Evolutionary conservation across 768 basidiomycete genomes (phyloP), one percentile per base, ranked within the genome.

Genomic region (Artomyces pyxidatus): DNA sequence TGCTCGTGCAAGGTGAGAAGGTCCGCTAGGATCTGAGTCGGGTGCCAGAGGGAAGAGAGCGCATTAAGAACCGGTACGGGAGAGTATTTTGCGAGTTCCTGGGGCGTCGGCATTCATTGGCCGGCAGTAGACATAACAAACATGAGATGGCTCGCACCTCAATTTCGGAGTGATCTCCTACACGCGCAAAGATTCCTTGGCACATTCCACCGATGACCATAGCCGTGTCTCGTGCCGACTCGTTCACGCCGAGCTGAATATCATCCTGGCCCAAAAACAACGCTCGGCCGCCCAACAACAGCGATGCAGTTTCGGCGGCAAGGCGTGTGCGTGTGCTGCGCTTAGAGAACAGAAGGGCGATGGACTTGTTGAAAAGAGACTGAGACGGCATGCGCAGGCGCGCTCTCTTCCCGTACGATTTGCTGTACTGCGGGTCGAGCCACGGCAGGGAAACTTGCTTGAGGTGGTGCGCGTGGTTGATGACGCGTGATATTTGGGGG

Each of bases 191-290:
- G 48, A 98, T 89, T 12, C 94, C 96, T 65, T 97, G 84, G 49
- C 85, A 88, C 94, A 98, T 96, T 4, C 89, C 88, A 3, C 89
- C 86, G 52, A 98, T 80, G 9, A 99, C 90, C 22, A 83, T 76
- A 11, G 90, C 85, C 0, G 88, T 81, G 68, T 99, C 96, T 35
- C 87, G 71, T 3, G 80, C 63, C 25, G 73, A 79, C 75, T 99
- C 96, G 65, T 96, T 99, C 37, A 97, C 93, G 41, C 95, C 95
- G 19, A 99, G 73, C 58, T 99, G 96, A 47, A 97, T 94, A 62
- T 98, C 96, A 2, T 86, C 84, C 41, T 68, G 69, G 2, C 94
- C 93, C 7, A 98, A 72, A 65, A 98, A 99, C 57, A 98, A 75
- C 0, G 95, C 83, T 7, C 83, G 80, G 4, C 93, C 96, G 17